A percentile compares a stretch with the other conserved stretches of the same genome.
Evolutionary conservation across 23 red algal species (phyloP).

Genomic region (Gracilariopsis chorda): DNA sequence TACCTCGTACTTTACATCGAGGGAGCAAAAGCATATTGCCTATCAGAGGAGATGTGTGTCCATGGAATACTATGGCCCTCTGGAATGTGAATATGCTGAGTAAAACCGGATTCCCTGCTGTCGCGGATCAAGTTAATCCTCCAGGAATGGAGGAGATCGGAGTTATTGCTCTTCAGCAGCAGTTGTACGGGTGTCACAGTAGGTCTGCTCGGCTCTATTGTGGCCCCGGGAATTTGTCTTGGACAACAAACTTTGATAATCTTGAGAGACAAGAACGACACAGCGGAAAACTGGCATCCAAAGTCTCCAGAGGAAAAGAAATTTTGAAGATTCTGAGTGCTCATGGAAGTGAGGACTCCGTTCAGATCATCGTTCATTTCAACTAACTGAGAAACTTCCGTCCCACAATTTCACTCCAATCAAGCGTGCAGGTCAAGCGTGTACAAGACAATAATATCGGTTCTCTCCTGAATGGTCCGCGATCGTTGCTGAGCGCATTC

Average conservation of each 20-base stretch:
- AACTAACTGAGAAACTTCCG: too few relatives aligned
- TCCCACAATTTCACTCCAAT: too few relatives aligned
- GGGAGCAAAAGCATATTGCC: neutral
- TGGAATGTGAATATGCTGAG: constrained; percentile 38
- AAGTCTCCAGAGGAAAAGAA: neutral
- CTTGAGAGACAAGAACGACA: neutral
- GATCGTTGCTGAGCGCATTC: too few relatives aligned
- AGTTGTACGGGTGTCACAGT: neutral
- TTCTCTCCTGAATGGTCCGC: too few relatives aligned
- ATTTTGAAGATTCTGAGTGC: neutral
- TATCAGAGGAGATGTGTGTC: neutral
- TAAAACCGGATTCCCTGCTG: constrained; percentile 40
- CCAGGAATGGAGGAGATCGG: constrained; percentile 74
- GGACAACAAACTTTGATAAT: neutral
- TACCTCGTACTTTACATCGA: neutral
- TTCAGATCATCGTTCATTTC: too few relatives aligned
- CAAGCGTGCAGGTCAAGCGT: too few relatives aligned
- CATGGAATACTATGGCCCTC: constrained; percentile 63
- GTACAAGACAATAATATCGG: too few relatives aligned
- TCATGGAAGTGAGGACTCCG: too few relatives aligned
- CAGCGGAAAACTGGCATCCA: neutral
- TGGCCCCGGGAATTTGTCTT: neutral
- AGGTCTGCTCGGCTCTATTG: neutral
- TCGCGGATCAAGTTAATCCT: constrained; percentile 23
- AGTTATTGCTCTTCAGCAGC: constrained; percentile 26